Evolutionary conservation across 2,329 filamentous ascomycete genomes (phyloP).

Genomic region (Blumeria hordei): DNA sequence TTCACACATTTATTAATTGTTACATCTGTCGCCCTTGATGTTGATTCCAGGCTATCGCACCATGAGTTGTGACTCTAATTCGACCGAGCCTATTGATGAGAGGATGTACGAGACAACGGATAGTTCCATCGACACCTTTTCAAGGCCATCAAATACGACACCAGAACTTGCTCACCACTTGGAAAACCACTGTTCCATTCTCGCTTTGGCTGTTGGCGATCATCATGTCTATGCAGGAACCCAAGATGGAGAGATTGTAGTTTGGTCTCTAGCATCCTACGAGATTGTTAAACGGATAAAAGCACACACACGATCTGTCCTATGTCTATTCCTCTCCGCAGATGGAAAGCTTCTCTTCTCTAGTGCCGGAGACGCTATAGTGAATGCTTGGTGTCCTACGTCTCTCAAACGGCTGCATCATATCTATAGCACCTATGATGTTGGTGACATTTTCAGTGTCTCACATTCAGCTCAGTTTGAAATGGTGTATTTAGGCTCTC

Average conservation of each 20-base stretch:
- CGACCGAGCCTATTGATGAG: too few species aligned
- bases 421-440: slow-evolving; percentile 80
- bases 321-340: slow-evolving; percentile 59
- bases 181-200: slow-evolving; percentile 52
- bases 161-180: slow-evolving; percentile 54
- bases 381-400: slow-evolving; percentile 76
- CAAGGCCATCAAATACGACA: slow-evolving; percentile 5
- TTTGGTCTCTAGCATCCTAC: slow-evolving; percentile 77
- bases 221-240: slow-evolving; percentile 76
- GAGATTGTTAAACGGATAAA: slow-evolving; percentile 56
- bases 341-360: slow-evolving; percentile 62
- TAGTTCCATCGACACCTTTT: too few species aligned
- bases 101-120: too few species aligned
- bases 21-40: too few species aligned
- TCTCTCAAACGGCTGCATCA: slow-evolving; percentile 60
- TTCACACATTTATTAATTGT: too few species aligned
- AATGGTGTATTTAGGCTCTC: slow-evolving; percentile 74
- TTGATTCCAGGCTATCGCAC: too few species aligned
- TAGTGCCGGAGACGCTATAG: slow-evolving; percentile 74
- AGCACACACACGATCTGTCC: slow-evolving; percentile 75
- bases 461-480: slow-evolving; percentile 59
- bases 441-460: slow-evolving; percentile 91
- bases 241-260: slow-evolving; percentile 76
- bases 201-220: slow-evolving; percentile 60
- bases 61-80: too few species aligned